phyloP scores from a whole-genome alignment of 805 yeast genomes.

The Suhomyces vadensis region DNA sequence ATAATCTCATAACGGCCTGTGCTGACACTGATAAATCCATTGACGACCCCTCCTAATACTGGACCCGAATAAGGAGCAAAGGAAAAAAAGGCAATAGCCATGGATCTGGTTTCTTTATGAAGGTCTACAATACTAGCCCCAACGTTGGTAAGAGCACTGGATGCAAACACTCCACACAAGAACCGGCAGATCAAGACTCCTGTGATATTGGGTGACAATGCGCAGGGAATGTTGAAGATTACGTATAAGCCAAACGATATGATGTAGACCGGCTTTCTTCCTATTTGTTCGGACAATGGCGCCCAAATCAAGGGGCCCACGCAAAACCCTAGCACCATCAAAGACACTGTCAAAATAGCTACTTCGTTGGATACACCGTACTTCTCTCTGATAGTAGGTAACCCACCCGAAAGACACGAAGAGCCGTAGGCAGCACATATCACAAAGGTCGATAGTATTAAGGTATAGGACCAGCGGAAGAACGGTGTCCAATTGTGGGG shows the following conservation, averaged over 20 bases:
- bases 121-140: constrained; percentile 92
- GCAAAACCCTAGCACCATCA: constrained; percentile 87
- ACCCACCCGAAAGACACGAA: constrained; percentile 85
- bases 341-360: constrained; percentile 73
- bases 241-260: constrained; percentile 72
- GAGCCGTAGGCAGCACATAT: constrained; percentile 93
- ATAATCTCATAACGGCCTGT: constrained; percentile 69
- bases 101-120: constrained; percentile 79
- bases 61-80: constrained; percentile 95
- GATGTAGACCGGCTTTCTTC: constrained; percentile 82
- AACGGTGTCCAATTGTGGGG: constrained; percentile 79
- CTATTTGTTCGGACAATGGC: constrained; percentile 81
- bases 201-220: constrained; percentile 78
- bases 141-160: constrained; percentile 81
- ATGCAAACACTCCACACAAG: constrained; percentile 81
- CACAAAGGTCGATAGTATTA: constrained; percentile 67
- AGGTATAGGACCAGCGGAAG: constrained; percentile 65
- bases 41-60: constrained; percentile 82
- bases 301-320: constrained; percentile 90
- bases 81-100: constrained; percentile 88
- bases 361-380: constrained; percentile 77
- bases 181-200: constrained; percentile 80
- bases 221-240: constrained; percentile 85
- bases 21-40: constrained; percentile 78
- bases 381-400: constrained; percentile 63